Base-by-base conservation (phyloP, 2,329 filamentous ascomycete species). In the Cordyceps pruinosa region DNA sequence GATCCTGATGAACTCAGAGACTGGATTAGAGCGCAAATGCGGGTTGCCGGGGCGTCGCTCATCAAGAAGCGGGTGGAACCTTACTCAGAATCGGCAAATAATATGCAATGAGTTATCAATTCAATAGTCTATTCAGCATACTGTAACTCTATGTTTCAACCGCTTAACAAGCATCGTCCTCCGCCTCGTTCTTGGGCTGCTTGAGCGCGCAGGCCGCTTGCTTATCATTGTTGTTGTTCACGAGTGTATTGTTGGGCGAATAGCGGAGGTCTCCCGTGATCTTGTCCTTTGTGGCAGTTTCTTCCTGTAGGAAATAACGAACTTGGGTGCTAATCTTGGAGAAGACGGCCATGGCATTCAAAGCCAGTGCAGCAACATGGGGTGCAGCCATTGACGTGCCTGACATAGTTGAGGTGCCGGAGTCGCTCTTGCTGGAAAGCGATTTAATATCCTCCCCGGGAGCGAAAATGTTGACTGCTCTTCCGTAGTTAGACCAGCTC, bases 301-400 rank as follows among this genome's bases (percentile, higher is more conserved):
- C n/a, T 41, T 41, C 39, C n/a, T n/a, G n/a, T 12, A 41, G 39
- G 10, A 41, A 41, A 9, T 2, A 41, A 41, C 39, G 19, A 19
- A 41, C 39, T 77, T 23, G 8, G 5, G 9, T 23, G 39, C 9
- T 13, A 5, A 13, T 10, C 39, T 41, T 19, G 19, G n/a, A 77
- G 19, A 85, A 74, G 7, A 85, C 82, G 74, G 86, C 86, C 70
- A 86, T 81, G 76, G 39, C 39, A 19, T 41, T 41, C 19, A 41
- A 41, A 41, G 39, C 39, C 39, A 80, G 53, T 4, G 9, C 39
- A 10, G 69, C 64, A 55, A 77, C 65, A 53, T 75, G 72, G 32
- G 74, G 74, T 19, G 66, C 60, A 5, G 74, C 70, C 72, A 74
- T 74, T 23, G 72, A 75, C 10, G 74, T 77, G 41, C 74, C 74